Base-by-base conservation (phyloP, 2,329 filamentous ascomycete genomes). In the Fusarium torulosum region DNA sequence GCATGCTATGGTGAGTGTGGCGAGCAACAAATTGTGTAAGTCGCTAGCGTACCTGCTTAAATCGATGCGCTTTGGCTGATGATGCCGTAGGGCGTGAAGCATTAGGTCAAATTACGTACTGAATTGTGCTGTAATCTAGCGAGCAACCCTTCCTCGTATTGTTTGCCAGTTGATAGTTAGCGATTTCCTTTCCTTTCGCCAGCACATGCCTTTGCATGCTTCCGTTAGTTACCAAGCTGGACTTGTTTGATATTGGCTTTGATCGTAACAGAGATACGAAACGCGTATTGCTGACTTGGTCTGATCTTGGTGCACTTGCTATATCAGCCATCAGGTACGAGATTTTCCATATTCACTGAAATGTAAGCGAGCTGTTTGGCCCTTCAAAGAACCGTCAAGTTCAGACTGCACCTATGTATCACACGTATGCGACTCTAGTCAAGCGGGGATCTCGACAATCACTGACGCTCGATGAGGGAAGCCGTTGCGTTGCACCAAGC, bases 131-230 rank as follows among this genome's bases (percentile, higher is more conserved):
- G 33, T 37, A 37, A 7, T 37, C 47, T 59, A 41, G 41, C 27
- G 45, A 35, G 58, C 58, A 64, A 49, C 57, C 55, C 50, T 38
- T 53, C 49, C 63, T 71, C 60, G 60, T 72, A 71, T 73, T 59
- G 54, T 53, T 35, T 59, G 47, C 47, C 47, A 33, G 42, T 53
- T 53, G 40, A 54, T 46, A 45, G 47, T 47, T 58, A 53, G 19
- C 33, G 33, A 21, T 44, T 59, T 60, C 68, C 53, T 62, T 62
- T 63, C 63, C 59, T 52, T 65, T 70, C 55, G 69, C 55, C 51
- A 63, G 67, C 45, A 29, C 27, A 42, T 42, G 41, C 25, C 21
- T 49, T 45, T 41, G 27, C 67, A 64, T 42, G 52, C 46, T 54
- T n/a, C 25, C 31, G 8, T 27, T 23, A 23, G 54, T 33, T 25